Percentiles rank a stretch among this genome's conserved stretches.
Evolutionary conservation across 2,329 filamentous ascomycete species (phyloP).

Genomic region (Fusarium temperatum): DNA sequence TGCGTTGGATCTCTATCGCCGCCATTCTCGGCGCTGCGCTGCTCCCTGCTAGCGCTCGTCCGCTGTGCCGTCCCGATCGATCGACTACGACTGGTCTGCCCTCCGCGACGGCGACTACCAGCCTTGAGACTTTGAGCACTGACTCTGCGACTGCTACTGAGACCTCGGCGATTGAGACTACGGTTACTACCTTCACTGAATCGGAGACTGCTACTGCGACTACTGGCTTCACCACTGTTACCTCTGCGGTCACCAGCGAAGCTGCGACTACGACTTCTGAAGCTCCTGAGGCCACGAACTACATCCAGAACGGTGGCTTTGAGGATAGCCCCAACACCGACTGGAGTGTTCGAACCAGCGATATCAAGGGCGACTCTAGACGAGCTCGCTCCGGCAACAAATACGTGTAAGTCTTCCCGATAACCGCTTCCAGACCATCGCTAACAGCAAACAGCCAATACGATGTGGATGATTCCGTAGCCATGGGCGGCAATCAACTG

Average conservation of each 20-base stretch:
- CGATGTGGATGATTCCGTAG: neutral
- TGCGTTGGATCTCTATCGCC: constrained; percentile 30
- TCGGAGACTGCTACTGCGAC: neutral
- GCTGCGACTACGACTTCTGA: neutral
- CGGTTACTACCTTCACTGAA: neutral
- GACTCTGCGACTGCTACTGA: neutral
- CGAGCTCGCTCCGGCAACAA: neutral
- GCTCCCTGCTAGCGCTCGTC: constrained; percentile 6
- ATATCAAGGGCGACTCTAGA: rapidly evolving
- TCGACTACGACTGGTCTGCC: neutral
- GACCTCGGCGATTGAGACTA: neutral
- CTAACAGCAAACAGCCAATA: neutral
- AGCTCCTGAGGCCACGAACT: neutral
- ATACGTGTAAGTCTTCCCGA: neutral
- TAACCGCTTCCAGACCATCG: rapidly evolving
- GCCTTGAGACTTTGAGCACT: neutral
- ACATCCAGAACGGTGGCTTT: neutral
- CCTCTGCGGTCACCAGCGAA: neutral
- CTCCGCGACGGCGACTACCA: neutral
- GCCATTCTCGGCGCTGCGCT: constrained; percentile 8
- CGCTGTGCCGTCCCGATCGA: constrained; percentile 1
- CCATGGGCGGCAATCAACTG: neutral
- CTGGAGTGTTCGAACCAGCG: neutral
- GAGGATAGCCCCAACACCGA: neutral
- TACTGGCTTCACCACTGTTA: neutral